phyloP scores from a whole-genome alignment of 495 filamentous ascomycete genomes.

The Monascus purpureus region DNA sequence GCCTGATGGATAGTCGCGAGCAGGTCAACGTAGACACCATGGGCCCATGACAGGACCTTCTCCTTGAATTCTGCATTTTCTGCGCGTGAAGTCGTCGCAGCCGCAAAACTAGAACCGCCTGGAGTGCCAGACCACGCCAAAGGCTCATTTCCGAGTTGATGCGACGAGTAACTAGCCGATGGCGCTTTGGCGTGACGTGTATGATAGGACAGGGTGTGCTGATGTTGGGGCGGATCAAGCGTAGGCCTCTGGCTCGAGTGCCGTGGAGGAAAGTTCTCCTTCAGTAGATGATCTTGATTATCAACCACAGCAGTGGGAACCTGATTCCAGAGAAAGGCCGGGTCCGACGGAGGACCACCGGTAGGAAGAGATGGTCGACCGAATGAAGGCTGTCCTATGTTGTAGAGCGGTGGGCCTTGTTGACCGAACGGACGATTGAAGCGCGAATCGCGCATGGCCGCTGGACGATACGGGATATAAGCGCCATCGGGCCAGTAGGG shows the following conservation, averaged over 20 bases:
- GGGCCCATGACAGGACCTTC: conserved; percentile 69
- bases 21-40: conserved; percentile 77
- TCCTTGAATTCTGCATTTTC: conserved; percentile 59
- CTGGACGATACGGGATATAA: conserved; percentile 60
- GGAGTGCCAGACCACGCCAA: conserved; percentile 14
- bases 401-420: conserved; percentile 12
- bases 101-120: conserved; percentile 8
- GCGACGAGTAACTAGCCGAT: conserved; percentile 8
- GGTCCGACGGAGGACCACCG: too few species aligned
- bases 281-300: conserved; percentile 15
- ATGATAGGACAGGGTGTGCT: conserved; percentile 22
- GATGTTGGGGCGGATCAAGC: conserved; percentile 7
- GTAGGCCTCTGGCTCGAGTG: conserved; percentile 22
- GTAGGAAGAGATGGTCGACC: conserved; percentile 14
- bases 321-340: conserved; percentile 20
- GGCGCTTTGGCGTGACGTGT: conserved; percentile 8
- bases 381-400: conserved; percentile 16
- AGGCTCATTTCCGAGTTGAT: conserved; percentile 8
- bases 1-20: conserved; percentile 58
- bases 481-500: conserved; percentile 69
- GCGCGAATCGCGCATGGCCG: conserved; percentile 48
- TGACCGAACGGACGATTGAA: conserved; percentile 18
- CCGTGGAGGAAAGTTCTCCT: conserved; percentile 27
- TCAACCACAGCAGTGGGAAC: conserved; percentile 10
- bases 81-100: conserved; percentile 9